Base-by-base conservation (phyloP, 139 green algal genomes). In the Zygnema circumcarinatum region DNA sequence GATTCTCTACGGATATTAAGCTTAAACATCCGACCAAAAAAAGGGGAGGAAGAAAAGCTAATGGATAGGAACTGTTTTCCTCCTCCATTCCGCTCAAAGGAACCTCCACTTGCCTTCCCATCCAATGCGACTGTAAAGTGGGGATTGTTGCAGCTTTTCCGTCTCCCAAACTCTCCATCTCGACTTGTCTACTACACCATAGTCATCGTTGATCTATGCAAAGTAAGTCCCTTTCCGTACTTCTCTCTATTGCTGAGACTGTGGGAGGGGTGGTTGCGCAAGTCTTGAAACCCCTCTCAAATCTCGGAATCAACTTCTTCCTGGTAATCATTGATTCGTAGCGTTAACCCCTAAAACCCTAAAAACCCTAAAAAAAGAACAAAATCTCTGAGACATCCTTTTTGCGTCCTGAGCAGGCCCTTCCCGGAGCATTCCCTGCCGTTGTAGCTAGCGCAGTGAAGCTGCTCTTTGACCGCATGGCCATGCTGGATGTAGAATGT, bases 131-230 rank as follows among this genome's bases (percentile, higher is more conserved):
- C 22, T 76, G 35, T 1, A 36, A 35, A 35, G 38, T 35, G 35
- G 38, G 16, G 11, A 76, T 20, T 3, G 74, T 52, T 1, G 21
- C 47, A 86, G 79, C 54, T 86, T 38, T 52, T 81, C 39, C 81
- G 74, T 20, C 81, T 87, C 29, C 62, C 81, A 22, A 3, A 22
- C 25, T 90, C 95, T 0, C 76, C 81, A 7, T 93, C 96, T 76
- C 92, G 92, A n/a, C 92, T 93, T 53, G 73, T 98, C 3, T 95
- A 95, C 39, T 98, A 98, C 92, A 85, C 79, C 41, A 91, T 95
- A 1, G 76, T 98, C 53, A 95, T 98, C 67, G 93, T 90, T 39
- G 89, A 92, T 38, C 40, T 92, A 38, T 92, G 87, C 81, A 90
- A 89, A 76, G 85, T 89, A 20, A 39, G 35, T 16, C 16, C 69